Conservation (phyloP, 108 stramenopile species). For the Fragilariopsis cylindrus region DNA sequence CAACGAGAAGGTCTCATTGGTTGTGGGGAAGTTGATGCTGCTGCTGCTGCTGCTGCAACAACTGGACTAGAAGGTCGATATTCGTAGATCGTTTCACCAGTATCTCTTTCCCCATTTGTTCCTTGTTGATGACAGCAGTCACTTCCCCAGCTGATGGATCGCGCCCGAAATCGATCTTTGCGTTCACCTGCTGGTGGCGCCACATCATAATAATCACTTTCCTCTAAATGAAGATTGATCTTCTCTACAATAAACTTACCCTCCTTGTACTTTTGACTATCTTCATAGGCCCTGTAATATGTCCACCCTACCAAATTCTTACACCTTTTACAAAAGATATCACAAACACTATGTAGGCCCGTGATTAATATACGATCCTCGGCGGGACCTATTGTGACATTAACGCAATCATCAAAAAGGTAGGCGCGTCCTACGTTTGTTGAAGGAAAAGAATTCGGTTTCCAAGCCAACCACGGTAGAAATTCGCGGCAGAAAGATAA, state of each 20-base stretch:
- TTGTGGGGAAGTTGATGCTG: too few relatives aligned
- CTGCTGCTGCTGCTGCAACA: neutral
- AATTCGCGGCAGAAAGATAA: neutral
- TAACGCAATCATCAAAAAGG: slow-evolving; percentile 88
- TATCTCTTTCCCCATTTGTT: neutral
- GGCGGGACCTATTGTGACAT: slow-evolving; percentile 69
- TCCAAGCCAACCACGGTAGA: too few relatives aligned
- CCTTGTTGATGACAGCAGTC: slow-evolving; percentile 21
- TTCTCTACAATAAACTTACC: slow-evolving; percentile 94
- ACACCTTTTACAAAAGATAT: slow-evolving; percentile 93
- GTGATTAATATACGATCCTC: slow-evolving; percentile 90
- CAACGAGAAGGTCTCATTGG: neutral
- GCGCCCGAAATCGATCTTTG: slow-evolving; percentile 65
- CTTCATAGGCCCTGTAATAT: slow-evolving; percentile 87
- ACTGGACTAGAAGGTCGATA: slow-evolving; percentile 19
- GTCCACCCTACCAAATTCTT: slow-evolving; percentile 92
- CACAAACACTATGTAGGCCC: slow-evolving; percentile 92
- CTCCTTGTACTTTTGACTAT: slow-evolving; percentile 92
- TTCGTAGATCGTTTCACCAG: slow-evolving; percentile 30
- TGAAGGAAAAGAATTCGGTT: too few relatives aligned
- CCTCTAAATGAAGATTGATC: slow-evolving; percentile 81
- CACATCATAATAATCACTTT: slow-evolving; percentile 60
- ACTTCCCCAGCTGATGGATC: slow-evolving; percentile 81
- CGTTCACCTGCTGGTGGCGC: slow-evolving; percentile 73
- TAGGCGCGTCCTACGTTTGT: slow-evolving; percentile 72